A percentile compares a stretch with the other conserved stretches of the same genome.
Conservation (phyloP, 1,284 basidiomycete species). For the Phellinidium pouzarii region DNA sequence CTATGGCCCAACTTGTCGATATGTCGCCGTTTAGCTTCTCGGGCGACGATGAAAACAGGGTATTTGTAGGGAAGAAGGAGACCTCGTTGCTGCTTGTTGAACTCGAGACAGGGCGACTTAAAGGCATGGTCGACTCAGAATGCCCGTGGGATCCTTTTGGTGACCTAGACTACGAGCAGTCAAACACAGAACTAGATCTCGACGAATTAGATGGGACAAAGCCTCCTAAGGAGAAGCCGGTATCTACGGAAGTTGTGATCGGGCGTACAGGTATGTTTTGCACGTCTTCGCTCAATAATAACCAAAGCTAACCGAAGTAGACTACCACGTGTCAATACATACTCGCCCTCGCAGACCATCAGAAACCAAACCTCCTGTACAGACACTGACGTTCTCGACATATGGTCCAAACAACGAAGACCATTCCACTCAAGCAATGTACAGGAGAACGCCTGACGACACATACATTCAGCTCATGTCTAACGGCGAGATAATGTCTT, state of each 20-base stretch:
- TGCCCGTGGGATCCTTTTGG: slow-evolving; percentile 71
- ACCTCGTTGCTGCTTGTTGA: slow-evolving; percentile 77
- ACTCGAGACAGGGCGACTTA: slow-evolving; percentile 75
- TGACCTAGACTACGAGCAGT: slow-evolving; percentile 37
- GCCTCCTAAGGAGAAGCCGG: slow-evolving; percentile 31
- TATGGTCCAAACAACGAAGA: slow-evolving; percentile 83
- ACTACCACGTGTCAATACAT: slow-evolving; percentile 68
- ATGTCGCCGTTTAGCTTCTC: slow-evolving; percentile 79
- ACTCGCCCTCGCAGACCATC: slow-evolving; percentile 36
- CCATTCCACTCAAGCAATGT: slow-evolving; percentile 53
- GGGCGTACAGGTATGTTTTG: slow-evolving; percentile 67
- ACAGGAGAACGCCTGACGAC: slow-evolving; percentile 66
- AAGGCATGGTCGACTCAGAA: slow-evolving; percentile 69
- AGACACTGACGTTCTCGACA: slow-evolving; percentile 74
- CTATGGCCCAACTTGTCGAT: slow-evolving; percentile 82
- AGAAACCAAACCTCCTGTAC: slow-evolving; percentile 42
- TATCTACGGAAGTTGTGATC: slow-evolving; percentile 63
- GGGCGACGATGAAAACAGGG: slow-evolving; percentile 54
- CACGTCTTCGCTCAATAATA: background rate
- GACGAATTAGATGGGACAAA: slow-evolving; percentile 65
- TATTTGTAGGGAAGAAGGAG: slow-evolving; percentile 84
- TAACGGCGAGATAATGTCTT: slow-evolving; percentile 69
- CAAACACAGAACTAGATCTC: slow-evolving; percentile 43
- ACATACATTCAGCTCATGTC: slow-evolving; percentile 73
- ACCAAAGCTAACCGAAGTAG: slow-evolving; percentile 30